Evolutionary conservation across 208 protist genomes (phyloP).

Genomic region (Trypanosoma brucei): DNA sequence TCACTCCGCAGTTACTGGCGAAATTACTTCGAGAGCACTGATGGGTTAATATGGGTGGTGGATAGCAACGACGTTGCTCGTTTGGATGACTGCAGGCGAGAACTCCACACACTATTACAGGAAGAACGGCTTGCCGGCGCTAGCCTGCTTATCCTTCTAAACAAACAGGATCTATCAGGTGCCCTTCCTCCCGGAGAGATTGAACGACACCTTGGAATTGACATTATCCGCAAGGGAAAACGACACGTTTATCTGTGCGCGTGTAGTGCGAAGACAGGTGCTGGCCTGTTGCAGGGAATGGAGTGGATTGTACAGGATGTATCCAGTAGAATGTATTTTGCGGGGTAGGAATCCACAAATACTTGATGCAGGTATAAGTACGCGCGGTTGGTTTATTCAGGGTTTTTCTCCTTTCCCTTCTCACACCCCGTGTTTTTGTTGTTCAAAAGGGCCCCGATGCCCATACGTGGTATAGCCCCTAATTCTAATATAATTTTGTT

Average conservation of each 20-base stretch:
- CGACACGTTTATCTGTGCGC: conserved; percentile 93
- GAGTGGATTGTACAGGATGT: conserved; percentile 98
- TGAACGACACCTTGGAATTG: conserved; percentile 66
- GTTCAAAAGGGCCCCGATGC: background rate
- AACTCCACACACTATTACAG: conserved; percentile 94
- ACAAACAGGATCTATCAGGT: conserved; percentile 98
- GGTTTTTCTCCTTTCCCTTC: too few relatives aligned
- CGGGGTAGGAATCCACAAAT: conserved; percentile 25
- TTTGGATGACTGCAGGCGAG: conserved; percentile 90
- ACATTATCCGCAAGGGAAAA: conserved; percentile 69
- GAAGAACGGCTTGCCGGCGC: conserved; percentile 97
- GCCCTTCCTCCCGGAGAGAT: conserved; percentile 64
- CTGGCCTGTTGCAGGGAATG: conserved; percentile 96
- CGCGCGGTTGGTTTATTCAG: background rate
- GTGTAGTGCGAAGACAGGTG: conserved; percentile 95
- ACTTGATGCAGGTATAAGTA: background rate
- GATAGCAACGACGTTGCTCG: conserved; percentile 92
- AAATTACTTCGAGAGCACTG: conserved; percentile 97
- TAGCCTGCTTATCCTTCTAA: conserved; percentile 99
- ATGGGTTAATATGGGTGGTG: conserved; percentile 97
- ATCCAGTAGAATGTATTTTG: conserved; percentile 86
- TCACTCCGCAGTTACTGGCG: conserved; percentile 98
- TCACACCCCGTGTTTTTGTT: too few relatives aligned
- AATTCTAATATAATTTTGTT: background rate
- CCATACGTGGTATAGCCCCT: background rate